phyloP scores from a whole-genome alignment of 805 yeast species.

The Candida vaughaniae region DNA sequence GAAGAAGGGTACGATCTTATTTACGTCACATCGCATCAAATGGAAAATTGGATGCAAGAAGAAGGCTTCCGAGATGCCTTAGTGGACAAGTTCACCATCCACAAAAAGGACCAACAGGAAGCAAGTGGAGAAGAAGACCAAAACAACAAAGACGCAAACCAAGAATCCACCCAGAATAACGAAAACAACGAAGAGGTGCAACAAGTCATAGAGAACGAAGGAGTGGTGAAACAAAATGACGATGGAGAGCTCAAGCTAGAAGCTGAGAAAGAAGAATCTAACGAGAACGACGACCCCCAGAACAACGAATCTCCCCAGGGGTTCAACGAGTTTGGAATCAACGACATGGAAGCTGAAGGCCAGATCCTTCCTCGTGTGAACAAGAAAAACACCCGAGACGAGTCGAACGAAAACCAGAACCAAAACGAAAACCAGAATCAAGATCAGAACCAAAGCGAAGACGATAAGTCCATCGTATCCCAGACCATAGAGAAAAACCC shows the following conservation, averaged over 20 bases:
- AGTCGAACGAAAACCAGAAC: background rate
- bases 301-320: too few relatives aligned
- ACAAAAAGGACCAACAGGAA: background rate
- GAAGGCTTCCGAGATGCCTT: conserved; percentile 16
- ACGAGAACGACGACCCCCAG: background rate
- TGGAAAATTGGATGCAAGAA: conserved; percentile 26
- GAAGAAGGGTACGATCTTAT: conserved; percentile 22
- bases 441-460: background rate
- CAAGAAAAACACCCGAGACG: too few relatives aligned
- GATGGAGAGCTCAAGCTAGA: background rate
- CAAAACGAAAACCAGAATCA: background rate
- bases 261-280: background rate
- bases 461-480: background rate
- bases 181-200: background rate
- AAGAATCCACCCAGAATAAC: background rate
- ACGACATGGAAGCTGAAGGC: background rate
- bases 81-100: conserved; percentile 15
- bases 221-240: background rate
- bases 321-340: too few relatives aligned
- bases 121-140: background rate
- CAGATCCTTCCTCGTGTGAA: background rate
- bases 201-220: background rate
- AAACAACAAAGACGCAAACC: background rate
- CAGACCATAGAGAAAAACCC: conserved; percentile 19
- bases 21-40: conserved; percentile 34